These are phyloP conservation scores for Penicillium daleae DNA, from an alignment of 495 filamentous ascomycete genomes.

Conservation along the genomic window DNA sequence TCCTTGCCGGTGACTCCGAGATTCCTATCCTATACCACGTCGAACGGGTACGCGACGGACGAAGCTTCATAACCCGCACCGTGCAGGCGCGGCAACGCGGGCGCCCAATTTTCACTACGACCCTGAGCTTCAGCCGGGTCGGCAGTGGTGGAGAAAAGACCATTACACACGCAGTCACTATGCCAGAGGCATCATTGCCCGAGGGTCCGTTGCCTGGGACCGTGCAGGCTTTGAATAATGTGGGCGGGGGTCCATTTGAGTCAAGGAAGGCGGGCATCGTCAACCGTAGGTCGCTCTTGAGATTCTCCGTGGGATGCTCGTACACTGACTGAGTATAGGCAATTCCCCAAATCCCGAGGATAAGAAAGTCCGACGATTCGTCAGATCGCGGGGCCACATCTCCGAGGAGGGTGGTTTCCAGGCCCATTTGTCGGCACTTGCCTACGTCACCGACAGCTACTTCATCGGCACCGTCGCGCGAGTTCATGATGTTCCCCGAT, in stretches of 20 bases:
- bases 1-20: conserved; percentile 81
- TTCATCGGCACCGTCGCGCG: conserved; percentile 88
- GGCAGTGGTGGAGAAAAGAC: conserved; percentile 64
- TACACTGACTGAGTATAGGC: conserved; percentile 27
- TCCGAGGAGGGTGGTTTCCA: conserved; percentile 70
- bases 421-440: conserved; percentile 82
- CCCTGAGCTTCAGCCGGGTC: conserved; percentile 81
- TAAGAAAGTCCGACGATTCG: conserved; percentile 75
- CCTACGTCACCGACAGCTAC: conserved; percentile 88
- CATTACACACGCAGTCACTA: conserved; percentile 50
- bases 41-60: conserved; percentile 87
- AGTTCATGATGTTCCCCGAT: conserved; percentile 73
- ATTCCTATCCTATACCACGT: conserved; percentile 93
- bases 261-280: conserved; percentile 44
- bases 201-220: conserved; percentile 26
- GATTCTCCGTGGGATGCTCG: not conserved
- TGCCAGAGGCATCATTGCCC: conserved; percentile 37
- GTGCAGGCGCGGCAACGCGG: conserved; percentile 91
- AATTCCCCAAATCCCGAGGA: conserved; percentile 56
- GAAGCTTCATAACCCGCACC: conserved; percentile 88
- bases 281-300: conserved; percentile 41
- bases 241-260: conserved; percentile 47
- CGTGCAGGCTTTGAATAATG: conserved; percentile 32
- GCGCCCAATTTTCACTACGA: conserved; percentile 92
- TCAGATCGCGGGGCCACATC: conserved; percentile 76